Conservation (phyloP, 345 rosid species). For the Viola odorata region DNA sequence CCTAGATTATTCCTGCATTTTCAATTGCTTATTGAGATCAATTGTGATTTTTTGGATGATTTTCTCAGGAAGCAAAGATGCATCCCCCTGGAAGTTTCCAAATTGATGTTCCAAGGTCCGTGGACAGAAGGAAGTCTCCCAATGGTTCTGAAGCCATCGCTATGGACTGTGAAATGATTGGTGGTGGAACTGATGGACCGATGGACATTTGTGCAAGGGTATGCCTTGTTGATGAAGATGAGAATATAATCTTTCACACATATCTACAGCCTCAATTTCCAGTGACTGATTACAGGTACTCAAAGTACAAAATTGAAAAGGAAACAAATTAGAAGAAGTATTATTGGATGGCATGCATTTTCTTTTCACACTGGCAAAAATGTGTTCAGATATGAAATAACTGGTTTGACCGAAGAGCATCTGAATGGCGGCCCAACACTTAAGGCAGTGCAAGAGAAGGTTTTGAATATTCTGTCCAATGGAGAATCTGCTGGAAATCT, state of each 20-base stretch:
- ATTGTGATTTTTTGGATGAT: background rate
- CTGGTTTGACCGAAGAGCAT: constrained; percentile 65
- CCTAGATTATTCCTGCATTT: no score
- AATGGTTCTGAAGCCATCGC: constrained; percentile 44
- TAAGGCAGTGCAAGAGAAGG: constrained; percentile 38
- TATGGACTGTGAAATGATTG: constrained; percentile 78
- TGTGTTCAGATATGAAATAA: constrained; percentile 48
- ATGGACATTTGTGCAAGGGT: constrained; percentile 55
- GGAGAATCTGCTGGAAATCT: constrained; percentile 35
- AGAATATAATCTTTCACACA: constrained; percentile 49
- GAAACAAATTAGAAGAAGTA: background rate
- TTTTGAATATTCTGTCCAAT: constrained; percentile 41
- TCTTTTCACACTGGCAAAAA: background rate
- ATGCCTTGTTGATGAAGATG: constrained; percentile 68
- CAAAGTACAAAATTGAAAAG: background rate
- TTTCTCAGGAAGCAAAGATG: constrained; percentile 24
- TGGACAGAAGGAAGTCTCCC: constrained; percentile 9
- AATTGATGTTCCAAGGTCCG: constrained; percentile 10
- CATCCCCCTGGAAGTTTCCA: constrained; percentile 14
- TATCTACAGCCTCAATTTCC: constrained; percentile 52
- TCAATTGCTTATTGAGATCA: background rate
- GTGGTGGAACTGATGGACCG: constrained; percentile 57
- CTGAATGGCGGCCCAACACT: constrained; percentile 53
- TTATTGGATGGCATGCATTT: background rate
- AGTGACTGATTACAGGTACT: constrained; percentile 58